These are phyloP conservation scores for Botryotinia narcissicola DNA, from an alignment of 2,329 filamentous ascomycete genomes.

Conservation along the genomic window DNA sequence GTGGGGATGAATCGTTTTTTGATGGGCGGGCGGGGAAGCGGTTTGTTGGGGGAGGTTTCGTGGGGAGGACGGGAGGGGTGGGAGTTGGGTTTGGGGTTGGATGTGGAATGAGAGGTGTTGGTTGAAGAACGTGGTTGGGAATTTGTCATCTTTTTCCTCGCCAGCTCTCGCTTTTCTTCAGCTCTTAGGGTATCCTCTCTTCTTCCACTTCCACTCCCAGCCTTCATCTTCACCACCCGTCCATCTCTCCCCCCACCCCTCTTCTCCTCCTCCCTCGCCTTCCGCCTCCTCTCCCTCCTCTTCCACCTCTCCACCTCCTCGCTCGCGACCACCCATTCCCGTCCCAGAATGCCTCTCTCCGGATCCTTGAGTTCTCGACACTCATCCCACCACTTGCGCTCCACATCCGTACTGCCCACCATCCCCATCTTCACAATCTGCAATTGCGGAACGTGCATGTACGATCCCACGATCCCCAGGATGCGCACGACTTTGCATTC, in stretches of 20 bases:
- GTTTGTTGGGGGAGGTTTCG: conserved; percentile 3
- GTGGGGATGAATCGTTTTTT: background rate
- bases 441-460: conserved; percentile 51
- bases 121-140: background rate
- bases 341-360: conserved; percentile 45
- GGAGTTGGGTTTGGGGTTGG: too few relatives aligned
- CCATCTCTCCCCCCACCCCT: background rate
- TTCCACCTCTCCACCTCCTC: conserved; percentile 38
- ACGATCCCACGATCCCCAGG: conserved; percentile 52
- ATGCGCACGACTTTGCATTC: conserved; percentile 57
- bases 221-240: background rate
- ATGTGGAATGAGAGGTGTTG: background rate
- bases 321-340: conserved; percentile 54
- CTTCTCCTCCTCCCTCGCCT: conserved; percentile 30
- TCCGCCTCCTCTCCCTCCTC: conserved; percentile 24
- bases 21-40: background rate
- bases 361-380: conserved; percentile 46
- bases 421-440: conserved; percentile 50
- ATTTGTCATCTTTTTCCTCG: background rate
- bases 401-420: conserved; percentile 52
- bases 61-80: background rate
- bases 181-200: background rate
- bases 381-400: conserved; percentile 60
- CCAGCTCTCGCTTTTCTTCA: background rate
- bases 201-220: background rate